Percentiles rank a stretch among this genome's conserved stretches.
Evolutionary conservation across 1,284 basidiomycete genomes (phyloP).

Genomic region (Phylloboletellus chloephorus): DNA sequence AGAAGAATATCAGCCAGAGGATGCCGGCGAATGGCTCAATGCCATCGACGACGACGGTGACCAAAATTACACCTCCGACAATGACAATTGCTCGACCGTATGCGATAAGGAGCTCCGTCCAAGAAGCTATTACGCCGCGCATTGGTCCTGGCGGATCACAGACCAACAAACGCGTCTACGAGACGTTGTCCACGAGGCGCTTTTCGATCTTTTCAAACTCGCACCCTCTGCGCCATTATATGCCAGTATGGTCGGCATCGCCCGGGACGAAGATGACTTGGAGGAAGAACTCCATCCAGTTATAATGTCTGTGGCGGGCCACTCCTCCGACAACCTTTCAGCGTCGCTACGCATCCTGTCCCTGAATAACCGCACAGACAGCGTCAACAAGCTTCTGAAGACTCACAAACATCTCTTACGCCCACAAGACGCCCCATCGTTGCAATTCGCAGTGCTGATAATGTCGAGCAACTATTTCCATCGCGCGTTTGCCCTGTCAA

Average conservation of each 20-base stretch:
- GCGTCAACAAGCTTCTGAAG: constrained; percentile 40
- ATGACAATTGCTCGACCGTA: constrained; percentile 26
- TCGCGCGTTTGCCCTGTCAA: constrained; percentile 35
- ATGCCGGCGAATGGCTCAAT: constrained; percentile 24
- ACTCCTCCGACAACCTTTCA: constrained; percentile 46
- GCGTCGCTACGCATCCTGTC: constrained; percentile 51
- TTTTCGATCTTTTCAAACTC: constrained; percentile 43
- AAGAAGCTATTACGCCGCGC: constrained; percentile 38
- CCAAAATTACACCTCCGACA: constrained; percentile 27
- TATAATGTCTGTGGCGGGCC: constrained; percentile 38
- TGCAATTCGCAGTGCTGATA: constrained; percentile 42
- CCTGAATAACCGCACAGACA: constrained; percentile 30
- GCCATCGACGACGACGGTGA: constrained; percentile 24
- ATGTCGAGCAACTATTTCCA: constrained; percentile 32
- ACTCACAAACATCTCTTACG: constrained; percentile 50
- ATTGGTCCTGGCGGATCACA: constrained; percentile 46
- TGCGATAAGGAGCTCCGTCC: constrained; percentile 22
- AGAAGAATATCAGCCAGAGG: constrained; percentile 25
- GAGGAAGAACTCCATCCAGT: constrained; percentile 35
- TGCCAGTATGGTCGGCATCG: constrained; percentile 37
- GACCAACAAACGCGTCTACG: constrained; percentile 39
- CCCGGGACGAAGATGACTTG: constrained; percentile 28
- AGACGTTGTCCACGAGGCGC: constrained; percentile 37
- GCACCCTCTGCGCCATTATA: constrained; percentile 47
- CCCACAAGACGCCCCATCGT: constrained; percentile 42